Evolutionary conservation across 768 basidiomycete species (phyloP).

Genomic region (Megacollybia marginata): DNA sequence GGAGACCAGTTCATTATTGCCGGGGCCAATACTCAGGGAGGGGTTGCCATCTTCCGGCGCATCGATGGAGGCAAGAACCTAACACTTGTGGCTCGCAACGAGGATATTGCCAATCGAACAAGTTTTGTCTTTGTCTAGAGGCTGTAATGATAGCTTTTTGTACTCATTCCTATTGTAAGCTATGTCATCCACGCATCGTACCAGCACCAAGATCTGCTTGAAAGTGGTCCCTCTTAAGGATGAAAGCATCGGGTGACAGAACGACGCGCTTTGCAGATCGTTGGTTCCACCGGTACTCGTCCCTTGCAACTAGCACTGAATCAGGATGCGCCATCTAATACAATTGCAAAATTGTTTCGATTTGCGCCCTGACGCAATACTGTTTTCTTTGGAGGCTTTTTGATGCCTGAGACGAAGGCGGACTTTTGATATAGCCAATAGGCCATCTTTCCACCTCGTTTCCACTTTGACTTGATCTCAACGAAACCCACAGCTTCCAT

Average conservation of each 20-base stretch:
- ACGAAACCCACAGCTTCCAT: conserved; percentile 62
- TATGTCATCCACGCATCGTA: background rate
- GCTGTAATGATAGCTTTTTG: no score
- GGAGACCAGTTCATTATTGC: conserved; percentile 34
- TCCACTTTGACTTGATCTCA: conserved; percentile 54
- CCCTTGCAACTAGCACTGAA: no score
- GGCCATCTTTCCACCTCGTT: conserved; percentile 70
- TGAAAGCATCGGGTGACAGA: no score
- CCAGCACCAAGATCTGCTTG: background rate
- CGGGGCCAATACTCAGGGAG: conserved; percentile 22
- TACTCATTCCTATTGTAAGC: no score
- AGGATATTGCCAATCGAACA: conserved; percentile 28
- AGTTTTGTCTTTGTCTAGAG: conserved; percentile 29
- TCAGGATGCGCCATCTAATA: no score
- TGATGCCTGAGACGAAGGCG: background rate
- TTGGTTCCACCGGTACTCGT: no score
- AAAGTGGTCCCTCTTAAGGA: no score
- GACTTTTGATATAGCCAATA: conserved; percentile 76
- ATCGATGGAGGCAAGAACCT: conserved; percentile 34
- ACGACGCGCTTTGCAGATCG: no score
- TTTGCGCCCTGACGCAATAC: conserved; percentile 51
- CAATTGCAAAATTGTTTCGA: conserved; percentile 75
- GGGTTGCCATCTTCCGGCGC: conserved; percentile 37
- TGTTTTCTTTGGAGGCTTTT: conserved; percentile 28
- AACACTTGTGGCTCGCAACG: conserved; percentile 29